Evolutionary conservation across 257 asterid species (phyloP).

Genomic region (Fraxinus anomala): DNA sequence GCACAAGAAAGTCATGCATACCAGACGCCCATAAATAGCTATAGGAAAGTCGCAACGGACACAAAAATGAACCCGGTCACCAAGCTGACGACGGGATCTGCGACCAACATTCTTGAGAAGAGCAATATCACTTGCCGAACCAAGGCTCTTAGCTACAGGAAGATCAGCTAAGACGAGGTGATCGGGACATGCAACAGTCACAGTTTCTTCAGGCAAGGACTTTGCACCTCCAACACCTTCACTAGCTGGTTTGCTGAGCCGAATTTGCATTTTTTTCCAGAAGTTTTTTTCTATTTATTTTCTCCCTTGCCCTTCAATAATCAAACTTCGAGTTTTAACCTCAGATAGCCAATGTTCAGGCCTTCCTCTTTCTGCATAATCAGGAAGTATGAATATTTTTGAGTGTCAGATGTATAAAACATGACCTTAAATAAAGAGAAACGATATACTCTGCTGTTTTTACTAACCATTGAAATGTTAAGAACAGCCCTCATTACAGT

Average conservation of each 20-base stretch:
- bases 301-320: neutral
- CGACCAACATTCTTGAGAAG: slow-evolving; percentile 74
- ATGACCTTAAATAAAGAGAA: neutral
- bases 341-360: neutral
- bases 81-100: slow-evolving; percentile 92
- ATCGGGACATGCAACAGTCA: slow-evolving; percentile 95
- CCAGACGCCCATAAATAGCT: slow-evolving; percentile 95
- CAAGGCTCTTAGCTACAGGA: slow-evolving; percentile 92
- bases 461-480: neutral
- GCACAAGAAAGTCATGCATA: slow-evolving; percentile 28
- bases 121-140: slow-evolving; percentile 57
- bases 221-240: slow-evolving; percentile 69
- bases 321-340: slow-evolving; percentile 6
- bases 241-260: slow-evolving; percentile 83
- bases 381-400: neutral
- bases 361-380: slow-evolving; percentile 26
- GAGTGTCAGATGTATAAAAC: slow-evolving; percentile 14
- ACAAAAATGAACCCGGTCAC: slow-evolving; percentile 93
- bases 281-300: neutral
- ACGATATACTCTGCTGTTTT: neutral
- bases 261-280: slow-evolving; percentile 68
- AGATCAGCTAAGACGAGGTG: slow-evolving; percentile 94
- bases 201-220: slow-evolving; percentile 57
- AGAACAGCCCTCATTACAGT: neutral
- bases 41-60: slow-evolving; percentile 87